Conservation (phyloP, 345 rosid species). For the Ceriops decandra region DNA sequence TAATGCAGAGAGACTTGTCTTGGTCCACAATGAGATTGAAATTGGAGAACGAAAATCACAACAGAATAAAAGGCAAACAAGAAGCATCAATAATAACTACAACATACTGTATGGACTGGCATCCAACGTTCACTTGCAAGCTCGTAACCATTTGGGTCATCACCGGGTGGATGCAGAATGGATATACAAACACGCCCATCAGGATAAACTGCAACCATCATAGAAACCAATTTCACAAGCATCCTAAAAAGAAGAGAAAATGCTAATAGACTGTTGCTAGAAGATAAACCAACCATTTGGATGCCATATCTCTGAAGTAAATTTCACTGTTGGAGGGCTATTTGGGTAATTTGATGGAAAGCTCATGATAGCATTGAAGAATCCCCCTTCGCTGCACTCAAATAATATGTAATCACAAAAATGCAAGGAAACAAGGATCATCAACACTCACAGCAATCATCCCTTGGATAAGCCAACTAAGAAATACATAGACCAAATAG, state of each 20-base stretch:
- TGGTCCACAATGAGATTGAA: too few relatives aligned
- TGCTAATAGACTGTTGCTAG: not conserved
- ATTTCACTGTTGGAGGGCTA: constrained; percentile 86
- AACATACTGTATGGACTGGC: constrained; percentile 88
- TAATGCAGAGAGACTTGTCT: too few relatives aligned
- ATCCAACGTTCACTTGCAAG: constrained; percentile 97
- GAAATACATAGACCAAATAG: too few relatives aligned
- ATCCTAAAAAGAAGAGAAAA: not conserved
- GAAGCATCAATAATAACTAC: not conserved
- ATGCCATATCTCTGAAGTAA: constrained; percentile 95
- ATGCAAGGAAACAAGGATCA: not conserved
- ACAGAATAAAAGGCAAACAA: not conserved
- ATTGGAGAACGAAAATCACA: too few relatives aligned
- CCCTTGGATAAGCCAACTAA: too few relatives aligned
- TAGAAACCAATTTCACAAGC: not conserved
- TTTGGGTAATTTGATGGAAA: constrained; percentile 90
- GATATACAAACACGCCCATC: constrained; percentile 98
- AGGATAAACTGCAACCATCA: constrained; percentile 53
- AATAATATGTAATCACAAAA: not conserved
- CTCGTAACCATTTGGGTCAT: constrained; percentile 95
- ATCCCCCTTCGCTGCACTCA: constrained; percentile 88
- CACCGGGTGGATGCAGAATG: constrained; percentile 98
- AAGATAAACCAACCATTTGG: constrained; percentile 64
- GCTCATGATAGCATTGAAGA: constrained; percentile 87
- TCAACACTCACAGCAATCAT: not conserved